Base-by-base conservation (phyloP, 1,139 yeast species). In the Casaregolazyma suthepensis region DNA sequence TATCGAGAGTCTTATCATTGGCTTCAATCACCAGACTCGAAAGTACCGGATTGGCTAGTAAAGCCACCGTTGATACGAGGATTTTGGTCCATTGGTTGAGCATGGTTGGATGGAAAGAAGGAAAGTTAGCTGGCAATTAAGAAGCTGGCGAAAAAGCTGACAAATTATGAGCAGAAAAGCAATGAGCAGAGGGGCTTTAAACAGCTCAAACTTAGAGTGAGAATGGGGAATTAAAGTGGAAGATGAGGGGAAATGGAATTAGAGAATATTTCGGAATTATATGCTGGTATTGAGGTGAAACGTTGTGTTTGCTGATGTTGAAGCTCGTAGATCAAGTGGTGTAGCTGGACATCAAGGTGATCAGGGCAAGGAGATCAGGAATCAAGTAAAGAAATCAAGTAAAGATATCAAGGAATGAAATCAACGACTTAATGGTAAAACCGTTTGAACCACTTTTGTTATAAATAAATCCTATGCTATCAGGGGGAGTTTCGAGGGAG, bases 1-100 rank as follows among this genome's bases (percentile, higher is more conserved):
- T 67, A 49, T 81, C 80, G 64, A 87, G 81, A 56, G 75, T 78
- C 52, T 75, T 71, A 57, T 74, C 78, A 53, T 71, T 69, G 42
- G 74, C 77, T 54, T 73, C 76, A 45, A 77, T 68, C 35, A 75
- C 77, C 23, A 63, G 13, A 18, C 38, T 35, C 15, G 44, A 31
- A 22, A 38, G 15, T 20, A 31, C 50, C 7, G 50, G 17, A 20
- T 38, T 38, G 22, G 42, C 26, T 10, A 47, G 45, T n/a, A 47
- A 23, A 7, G 38, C 40, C 17, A 35, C 40, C 2, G 40, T 35
- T 13, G 40, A 35, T 13, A 35, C 40, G 17, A 35, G 17, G 17
- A 35, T n/a, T 15, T 35, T 35, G 17, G 40, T 13, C 40, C 40
- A 35, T 6, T 35, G 9, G 15, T 13, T n/a, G 40, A 35, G 9